Percentiles rank a stretch among this genome's conserved stretches.
Conservation (phyloP, 495 filamentous ascomycete genomes). For the Neurospora sp. region DNA sequence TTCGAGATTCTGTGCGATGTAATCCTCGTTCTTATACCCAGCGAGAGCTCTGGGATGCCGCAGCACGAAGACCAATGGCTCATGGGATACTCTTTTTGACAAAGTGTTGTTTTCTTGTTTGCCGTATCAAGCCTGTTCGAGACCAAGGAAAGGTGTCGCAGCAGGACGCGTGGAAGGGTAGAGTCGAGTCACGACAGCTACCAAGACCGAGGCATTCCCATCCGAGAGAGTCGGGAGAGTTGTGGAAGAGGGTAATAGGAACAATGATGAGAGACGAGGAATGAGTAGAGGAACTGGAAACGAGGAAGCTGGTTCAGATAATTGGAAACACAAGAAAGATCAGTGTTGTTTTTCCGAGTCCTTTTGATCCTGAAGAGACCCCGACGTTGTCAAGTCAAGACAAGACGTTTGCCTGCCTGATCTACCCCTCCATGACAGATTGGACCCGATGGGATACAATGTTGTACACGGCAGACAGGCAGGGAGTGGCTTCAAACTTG, state of each 20-base stretch:
- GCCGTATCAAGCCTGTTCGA: not conserved
- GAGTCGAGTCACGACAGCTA: not conserved
- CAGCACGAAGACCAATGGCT: not conserved
- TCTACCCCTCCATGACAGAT: not conserved
- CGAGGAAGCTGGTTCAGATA: not conserved
- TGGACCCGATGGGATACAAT: not conserved
- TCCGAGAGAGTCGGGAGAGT: not conserved
- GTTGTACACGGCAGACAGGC: not conserved
- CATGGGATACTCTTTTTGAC: not conserved
- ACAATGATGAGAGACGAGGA: not conserved
- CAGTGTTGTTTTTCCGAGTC: not conserved
- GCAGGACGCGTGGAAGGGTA: not conserved
- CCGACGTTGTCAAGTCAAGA: not conserved
- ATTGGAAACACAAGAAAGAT: not conserved
- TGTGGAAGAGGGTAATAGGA: not conserved
- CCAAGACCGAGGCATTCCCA: not conserved
- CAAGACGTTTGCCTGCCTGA: not conserved
- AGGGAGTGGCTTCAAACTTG: not conserved
- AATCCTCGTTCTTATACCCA: not conserved
- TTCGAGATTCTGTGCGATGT: not conserved
- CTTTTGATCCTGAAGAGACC: not conserved
- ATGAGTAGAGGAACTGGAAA: not conserved
- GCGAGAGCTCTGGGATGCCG: not conserved
- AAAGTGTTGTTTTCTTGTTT: not conserved
- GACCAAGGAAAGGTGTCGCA: not conserved